Percentiles rank a stretch among this genome's conserved stretches.
phyloP scores from a whole-genome alignment of 345 rosid species.

The Hypericum androsaemum region DNA sequence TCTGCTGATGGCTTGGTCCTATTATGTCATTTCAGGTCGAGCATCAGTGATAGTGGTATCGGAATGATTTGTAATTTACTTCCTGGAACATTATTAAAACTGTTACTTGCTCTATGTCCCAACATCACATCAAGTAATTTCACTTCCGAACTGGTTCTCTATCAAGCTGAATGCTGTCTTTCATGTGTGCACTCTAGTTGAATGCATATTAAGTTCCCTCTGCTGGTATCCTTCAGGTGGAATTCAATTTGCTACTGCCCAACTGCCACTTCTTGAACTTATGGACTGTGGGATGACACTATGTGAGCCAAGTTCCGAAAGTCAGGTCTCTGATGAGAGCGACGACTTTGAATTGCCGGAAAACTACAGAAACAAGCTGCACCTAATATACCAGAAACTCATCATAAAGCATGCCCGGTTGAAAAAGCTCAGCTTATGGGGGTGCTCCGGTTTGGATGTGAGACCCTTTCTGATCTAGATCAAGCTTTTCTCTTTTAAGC shows the following conservation, averaged over 20 bases:
- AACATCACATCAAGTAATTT: conserved; percentile 89
- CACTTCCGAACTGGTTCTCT: conserved; percentile 11
- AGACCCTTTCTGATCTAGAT: conserved; percentile 20
- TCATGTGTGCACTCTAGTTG: neutral
- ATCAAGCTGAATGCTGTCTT: neutral
- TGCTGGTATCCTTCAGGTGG: conserved; percentile 51
- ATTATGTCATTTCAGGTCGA: conserved; percentile 51
- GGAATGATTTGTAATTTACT: conserved; percentile 95
- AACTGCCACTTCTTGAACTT: conserved; percentile 84
- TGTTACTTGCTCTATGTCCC: conserved; percentile 91
- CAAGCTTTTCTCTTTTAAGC: neutral
- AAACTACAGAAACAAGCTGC: conserved; percentile 38
- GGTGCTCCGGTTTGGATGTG: conserved; percentile 94
- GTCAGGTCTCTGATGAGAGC: conserved; percentile 27
- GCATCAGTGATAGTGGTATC: conserved; percentile 87
- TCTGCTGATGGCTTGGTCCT: conserved; percentile 9
- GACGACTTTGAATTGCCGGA: conserved; percentile 30
- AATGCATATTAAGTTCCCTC: neutral
- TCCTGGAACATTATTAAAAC: conserved; percentile 64
- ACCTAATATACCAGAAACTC: conserved; percentile 70
- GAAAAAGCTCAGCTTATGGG: conserved; percentile 94
- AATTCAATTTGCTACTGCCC: conserved; percentile 94
- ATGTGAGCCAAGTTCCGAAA: conserved; percentile 47
- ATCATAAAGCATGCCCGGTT: conserved; percentile 71
- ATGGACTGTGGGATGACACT: conserved; percentile 98